Conservation (phyloP, 1,284 basidiomycete species). For the Sphagnurus paluster region DNA sequence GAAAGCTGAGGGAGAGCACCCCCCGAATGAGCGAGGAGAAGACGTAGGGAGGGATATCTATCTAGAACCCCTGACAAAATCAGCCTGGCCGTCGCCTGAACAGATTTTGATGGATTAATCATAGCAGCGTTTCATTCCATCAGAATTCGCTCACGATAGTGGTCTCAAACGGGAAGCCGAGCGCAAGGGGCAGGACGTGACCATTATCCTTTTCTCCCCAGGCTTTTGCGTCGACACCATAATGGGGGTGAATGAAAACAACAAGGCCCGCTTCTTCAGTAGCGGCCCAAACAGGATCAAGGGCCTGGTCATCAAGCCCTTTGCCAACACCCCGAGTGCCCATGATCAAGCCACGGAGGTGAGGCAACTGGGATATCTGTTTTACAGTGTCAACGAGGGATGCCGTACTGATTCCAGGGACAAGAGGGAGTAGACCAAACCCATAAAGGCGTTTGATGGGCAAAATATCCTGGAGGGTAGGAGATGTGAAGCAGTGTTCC, state of each 20-base stretch:
- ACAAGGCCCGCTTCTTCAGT: slow-evolving; percentile 67
- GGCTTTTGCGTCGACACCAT: slow-evolving; percentile 64
- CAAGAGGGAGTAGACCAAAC: slow-evolving; percentile 83
- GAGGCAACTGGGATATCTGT: slow-evolving; percentile 63
- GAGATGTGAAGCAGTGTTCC: slow-evolving; percentile 69
- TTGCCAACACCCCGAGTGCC: slow-evolving; percentile 77
- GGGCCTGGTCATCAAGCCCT: slow-evolving; percentile 74
- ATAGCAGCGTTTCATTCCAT: background rate
- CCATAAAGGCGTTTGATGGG: slow-evolving; percentile 69
- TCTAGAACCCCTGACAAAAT: slow-evolving; percentile 82
- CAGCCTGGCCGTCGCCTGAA: slow-evolving; percentile 73
- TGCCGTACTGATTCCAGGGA: slow-evolving; percentile 55
- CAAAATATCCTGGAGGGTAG: slow-evolving; percentile 36
- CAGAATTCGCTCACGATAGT: slow-evolving; percentile 61
- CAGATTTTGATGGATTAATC: slow-evolving; percentile 7
- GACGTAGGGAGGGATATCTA: slow-evolving; percentile 67
- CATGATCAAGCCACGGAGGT: slow-evolving; percentile 80
- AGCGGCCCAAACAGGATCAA: slow-evolving; percentile 79
- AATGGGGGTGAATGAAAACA: slow-evolving; percentile 83
- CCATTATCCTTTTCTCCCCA: slow-evolving; percentile 81
- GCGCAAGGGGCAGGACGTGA: slow-evolving; percentile 81
- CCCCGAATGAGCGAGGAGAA: slow-evolving; percentile 84
- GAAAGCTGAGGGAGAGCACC: slow-evolving; percentile 80
- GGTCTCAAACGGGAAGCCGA: slow-evolving; percentile 89
- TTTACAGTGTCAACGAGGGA: slow-evolving; percentile 63